Evolutionary conservation across 2,329 filamentous ascomycete genomes (phyloP).

Genomic region (Aaosphaeria pasadenensis): DNA sequence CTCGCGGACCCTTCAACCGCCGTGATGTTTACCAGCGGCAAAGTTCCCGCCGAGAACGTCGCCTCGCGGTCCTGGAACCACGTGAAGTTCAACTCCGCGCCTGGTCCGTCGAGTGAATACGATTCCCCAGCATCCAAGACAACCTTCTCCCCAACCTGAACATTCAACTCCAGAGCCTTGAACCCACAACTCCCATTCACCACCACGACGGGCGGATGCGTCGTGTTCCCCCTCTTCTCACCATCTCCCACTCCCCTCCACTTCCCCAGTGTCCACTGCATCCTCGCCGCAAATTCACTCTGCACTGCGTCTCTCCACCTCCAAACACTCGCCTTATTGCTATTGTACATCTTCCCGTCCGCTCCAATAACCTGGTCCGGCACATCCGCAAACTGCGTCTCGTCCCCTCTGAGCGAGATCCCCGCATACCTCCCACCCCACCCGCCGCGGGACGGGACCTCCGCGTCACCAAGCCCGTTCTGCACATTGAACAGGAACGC

Average conservation of each 20-base stretch:
- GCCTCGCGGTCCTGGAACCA: conserved; percentile 46
- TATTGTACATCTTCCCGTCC: conserved; percentile 21
- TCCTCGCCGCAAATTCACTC: conserved; percentile 44
- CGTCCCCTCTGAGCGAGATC: conserved; percentile 16
- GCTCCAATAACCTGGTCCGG: conserved; percentile 21
- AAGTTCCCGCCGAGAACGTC: conserved; percentile 30
- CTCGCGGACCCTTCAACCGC: background rate
- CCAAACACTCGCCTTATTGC: conserved; percentile 47
- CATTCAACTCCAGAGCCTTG: conserved; percentile 29
- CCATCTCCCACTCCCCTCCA: background rate
- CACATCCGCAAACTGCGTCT: conserved; percentile 22
- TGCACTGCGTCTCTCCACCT: conserved; percentile 48
- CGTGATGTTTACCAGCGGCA: conserved; percentile 8
- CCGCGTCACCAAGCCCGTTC: conserved; percentile 42
- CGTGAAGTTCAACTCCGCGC: conserved; percentile 36
- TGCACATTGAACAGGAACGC: conserved; percentile 44
- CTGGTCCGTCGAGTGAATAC: conserved; percentile 42
- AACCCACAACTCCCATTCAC: conserved; percentile 36
- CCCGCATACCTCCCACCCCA: conserved; percentile 46
- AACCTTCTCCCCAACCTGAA: conserved; percentile 31
- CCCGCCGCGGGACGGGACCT: conserved; percentile 43
- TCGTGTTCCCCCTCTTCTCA: conserved; percentile 11
- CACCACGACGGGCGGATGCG: conserved; percentile 44
- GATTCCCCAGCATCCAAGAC: conserved; percentile 41
- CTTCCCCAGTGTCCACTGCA: conserved; percentile 39